Evolutionary conservation across 805 yeast species (phyloP), one percentile per base, ranked within the genome.

Genomic region (Wickerhamiella spandovensis): DNA sequence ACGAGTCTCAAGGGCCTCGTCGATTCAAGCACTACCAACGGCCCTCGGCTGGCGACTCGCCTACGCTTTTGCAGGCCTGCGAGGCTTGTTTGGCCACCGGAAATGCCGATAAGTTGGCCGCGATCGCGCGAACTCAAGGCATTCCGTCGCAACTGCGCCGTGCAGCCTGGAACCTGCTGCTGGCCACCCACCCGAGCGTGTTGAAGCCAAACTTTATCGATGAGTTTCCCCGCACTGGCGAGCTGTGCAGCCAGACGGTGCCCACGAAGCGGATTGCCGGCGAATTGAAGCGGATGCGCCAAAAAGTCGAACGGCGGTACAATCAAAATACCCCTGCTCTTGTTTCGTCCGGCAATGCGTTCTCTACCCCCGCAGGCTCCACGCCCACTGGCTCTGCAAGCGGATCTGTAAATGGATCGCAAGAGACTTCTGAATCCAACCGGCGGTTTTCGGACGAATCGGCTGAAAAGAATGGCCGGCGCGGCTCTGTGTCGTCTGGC

Each of bases 111-210:
- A 85, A 88, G 0, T 66, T 89, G 45, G 94, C 97, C 1, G 70
- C 78, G 55, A 65, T 89, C 6, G 90, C 95, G 5, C 73, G 95
- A 54, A 88, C 82, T 56, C 71, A 79, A 51, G 97, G 97, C 2
- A 71, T 88, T 24, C 97, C 97, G 1, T 90, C 95, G 1, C 74
- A 79, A 51, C 69, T 87, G 49, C 73, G 97, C 53, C 79, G 78
- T 56, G 71, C 74, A 51, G 83, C 85, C 7, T 89, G 97, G 97
- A 95, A 96, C 1, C 67, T 85, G 3, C 65, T 89, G 47, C 65
- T 89, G 51, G 80, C 80, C 56, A 79, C 79, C 58, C 97, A 89
- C 64, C 96, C 97, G 1, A 84, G 81, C 69, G 95, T 86, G 13
- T 66, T 77, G 30, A 72, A 79, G 47, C 95, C 96, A 0, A 82